Evolutionary conservation across 2,329 filamentous ascomycete genomes (phyloP).

Genomic region (Monilinia vaccinii-corymbosi): DNA sequence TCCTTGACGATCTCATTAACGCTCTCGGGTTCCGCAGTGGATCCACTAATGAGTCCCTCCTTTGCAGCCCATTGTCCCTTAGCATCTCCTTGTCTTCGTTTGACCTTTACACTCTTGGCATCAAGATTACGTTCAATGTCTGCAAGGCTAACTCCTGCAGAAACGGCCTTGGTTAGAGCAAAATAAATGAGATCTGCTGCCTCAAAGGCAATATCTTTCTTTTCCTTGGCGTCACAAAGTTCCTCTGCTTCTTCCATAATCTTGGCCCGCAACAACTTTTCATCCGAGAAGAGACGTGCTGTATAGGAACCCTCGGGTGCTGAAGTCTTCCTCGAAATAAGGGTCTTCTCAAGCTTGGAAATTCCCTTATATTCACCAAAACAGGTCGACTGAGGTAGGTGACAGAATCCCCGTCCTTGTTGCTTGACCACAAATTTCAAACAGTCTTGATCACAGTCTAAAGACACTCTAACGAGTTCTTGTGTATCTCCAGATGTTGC

Average conservation of each 20-base stretch:
- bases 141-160: constrained; percentile 73
- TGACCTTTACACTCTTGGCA: constrained; percentile 90
- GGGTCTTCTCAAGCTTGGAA: constrained; percentile 76
- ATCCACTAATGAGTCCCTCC: constrained; percentile 50
- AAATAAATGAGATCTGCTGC: constrained; percentile 96
- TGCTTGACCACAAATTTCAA: constrained; percentile 84
- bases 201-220: constrained; percentile 83
- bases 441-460: constrained; percentile 92
- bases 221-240: constrained; percentile 75
- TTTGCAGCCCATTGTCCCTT: constrained; percentile 89
- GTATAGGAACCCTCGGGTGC: constrained; percentile 91
- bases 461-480: constrained; percentile 71
- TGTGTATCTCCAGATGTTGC: constrained; percentile 91
- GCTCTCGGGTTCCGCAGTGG: constrained; percentile 17
- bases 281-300: constrained; percentile 81
- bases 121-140: constrained; percentile 91
- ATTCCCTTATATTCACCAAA: constrained; percentile 81
- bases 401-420: constrained; percentile 84
- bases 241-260: constrained; percentile 98
- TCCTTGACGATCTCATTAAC: constrained; percentile 38
- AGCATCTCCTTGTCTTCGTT: constrained; percentile 84
- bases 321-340: constrained; percentile 70
- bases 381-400: constrained; percentile 84
- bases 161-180: constrained; percentile 79
- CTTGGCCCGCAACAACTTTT: constrained; percentile 83